Evolutionary conservation across 202 grass and related monocot species (phyloP).

Genomic region (Brachypodium distachyon): DNA sequence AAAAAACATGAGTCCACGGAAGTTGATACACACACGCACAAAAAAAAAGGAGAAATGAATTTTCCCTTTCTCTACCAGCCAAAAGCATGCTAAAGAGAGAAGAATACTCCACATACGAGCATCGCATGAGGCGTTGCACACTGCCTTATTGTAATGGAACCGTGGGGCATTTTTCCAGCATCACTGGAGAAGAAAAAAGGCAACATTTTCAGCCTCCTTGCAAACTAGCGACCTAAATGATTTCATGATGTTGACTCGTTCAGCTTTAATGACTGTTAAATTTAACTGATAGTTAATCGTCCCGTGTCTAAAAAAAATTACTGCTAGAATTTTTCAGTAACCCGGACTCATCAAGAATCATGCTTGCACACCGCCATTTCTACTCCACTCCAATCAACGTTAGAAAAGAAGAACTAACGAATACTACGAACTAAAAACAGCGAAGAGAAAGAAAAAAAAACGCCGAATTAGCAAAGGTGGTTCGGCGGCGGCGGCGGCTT

Average conservation of each 20-base stretch:
- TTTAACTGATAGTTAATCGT: not conserved
- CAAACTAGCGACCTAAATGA: not conserved
- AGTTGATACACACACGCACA: not conserved
- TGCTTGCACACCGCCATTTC: not conserved
- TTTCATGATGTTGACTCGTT: not conserved
- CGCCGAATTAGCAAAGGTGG: not conserved
- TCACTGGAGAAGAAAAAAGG: not conserved
- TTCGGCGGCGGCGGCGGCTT: not conserved
- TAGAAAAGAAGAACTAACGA: not conserved
- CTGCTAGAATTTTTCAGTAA: not conserved
- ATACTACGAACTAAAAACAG: not conserved
- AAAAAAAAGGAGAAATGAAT: not conserved
- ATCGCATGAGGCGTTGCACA: not conserved
- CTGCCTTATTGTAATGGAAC: not conserved
- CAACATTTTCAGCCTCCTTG: not conserved
- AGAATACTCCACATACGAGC: not conserved
- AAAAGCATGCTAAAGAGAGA: not conserved
- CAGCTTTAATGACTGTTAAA: not conserved
- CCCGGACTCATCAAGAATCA: not conserved
- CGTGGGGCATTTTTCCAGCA: conserved; percentile 24
- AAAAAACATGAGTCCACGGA: not conserved
- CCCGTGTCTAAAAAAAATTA: not conserved
- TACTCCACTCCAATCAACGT: not conserved
- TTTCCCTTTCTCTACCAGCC: not conserved
- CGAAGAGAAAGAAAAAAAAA: not conserved